phyloP scores from a whole-genome alignment of 768 basidiomycete species.

The Kwoniella mangroviensis region DNA sequence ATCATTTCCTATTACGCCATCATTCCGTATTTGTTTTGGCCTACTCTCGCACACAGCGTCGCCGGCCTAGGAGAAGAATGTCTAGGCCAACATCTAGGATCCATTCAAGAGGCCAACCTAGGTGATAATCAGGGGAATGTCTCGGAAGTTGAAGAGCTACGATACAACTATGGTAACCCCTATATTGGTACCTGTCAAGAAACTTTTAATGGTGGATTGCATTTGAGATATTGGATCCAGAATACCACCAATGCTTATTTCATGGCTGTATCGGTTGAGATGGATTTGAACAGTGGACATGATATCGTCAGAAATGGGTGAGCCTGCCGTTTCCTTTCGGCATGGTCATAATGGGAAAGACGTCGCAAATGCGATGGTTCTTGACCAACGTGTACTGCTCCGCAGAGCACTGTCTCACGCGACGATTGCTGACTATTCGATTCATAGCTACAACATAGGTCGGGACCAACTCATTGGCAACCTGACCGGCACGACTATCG shows the following conservation, averaged over 20 bases:
- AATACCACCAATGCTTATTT: constrained; percentile 61
- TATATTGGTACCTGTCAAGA: constrained; percentile 83
- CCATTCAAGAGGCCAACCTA: constrained; percentile 69
- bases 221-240: constrained; percentile 88
- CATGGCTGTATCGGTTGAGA: constrained; percentile 50
- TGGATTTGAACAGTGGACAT: constrained; percentile 63
- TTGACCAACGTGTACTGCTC: too few species aligned
- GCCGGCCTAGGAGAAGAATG: constrained; percentile 73
- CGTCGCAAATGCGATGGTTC: too few species aligned
- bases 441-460: constrained; percentile 71
- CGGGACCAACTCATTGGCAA: constrained; percentile 88
- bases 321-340: constrained; percentile 1
- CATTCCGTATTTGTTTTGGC: too few species aligned
- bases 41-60: constrained; percentile 57
- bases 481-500: constrained; percentile 62
- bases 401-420: not conserved
- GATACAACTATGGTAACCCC: constrained; percentile 81
- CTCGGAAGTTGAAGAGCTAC: constrained; percentile 81
- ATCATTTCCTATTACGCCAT: too few species aligned
- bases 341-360: not conserved
- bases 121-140: constrained; percentile 78
- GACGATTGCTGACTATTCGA: not conserved
- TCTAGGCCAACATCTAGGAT: constrained; percentile 77
- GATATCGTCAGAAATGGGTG: constrained; percentile 76
- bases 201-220: constrained; percentile 81